A percentile compares a stretch with the other conserved stretches of the same genome.
Conservation (phyloP, 2,329 filamentous ascomycete genomes). For the Colletotrichum incanum region DNA sequence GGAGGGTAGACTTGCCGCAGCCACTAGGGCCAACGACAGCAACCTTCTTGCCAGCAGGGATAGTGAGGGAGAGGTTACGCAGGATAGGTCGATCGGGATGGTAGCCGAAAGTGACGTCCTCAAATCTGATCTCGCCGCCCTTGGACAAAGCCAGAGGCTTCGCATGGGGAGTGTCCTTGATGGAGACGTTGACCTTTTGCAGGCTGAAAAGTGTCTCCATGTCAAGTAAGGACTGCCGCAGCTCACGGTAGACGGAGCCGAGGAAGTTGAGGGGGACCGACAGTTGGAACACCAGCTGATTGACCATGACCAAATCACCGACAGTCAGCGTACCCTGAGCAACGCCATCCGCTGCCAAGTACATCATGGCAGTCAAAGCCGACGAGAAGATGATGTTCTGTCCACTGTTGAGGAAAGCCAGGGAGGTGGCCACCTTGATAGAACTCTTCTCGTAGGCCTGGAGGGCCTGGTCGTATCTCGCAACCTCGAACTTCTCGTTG, state of each 20-base stretch:
- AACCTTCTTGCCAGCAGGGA: conserved; percentile 95
- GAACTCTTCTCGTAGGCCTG: conserved; percentile 91
- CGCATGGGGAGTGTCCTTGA: conserved; percentile 84
- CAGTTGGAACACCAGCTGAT: conserved; percentile 98
- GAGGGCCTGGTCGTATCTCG: conserved; percentile 89
- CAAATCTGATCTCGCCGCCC: conserved; percentile 92
- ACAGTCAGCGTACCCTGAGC: conserved; percentile 87
- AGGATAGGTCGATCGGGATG: conserved; percentile 89
- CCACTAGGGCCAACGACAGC: conserved; percentile 96
- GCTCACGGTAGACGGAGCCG: conserved; percentile 96
- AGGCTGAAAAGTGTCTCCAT: conserved; percentile 99
- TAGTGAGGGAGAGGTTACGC: conserved; percentile 86
- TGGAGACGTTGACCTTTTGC: conserved; percentile 93
- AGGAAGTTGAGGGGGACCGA: conserved; percentile 98
- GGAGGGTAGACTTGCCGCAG: conserved; percentile 95
- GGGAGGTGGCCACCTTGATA: conserved; percentile 95
- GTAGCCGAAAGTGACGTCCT: conserved; percentile 96
- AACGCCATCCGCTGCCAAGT: conserved; percentile 91
- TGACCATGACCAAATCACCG: conserved; percentile 98
- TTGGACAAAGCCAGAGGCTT: conserved; percentile 79
- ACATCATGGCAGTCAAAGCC: conserved; percentile 98
- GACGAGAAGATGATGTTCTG: conserved; percentile 98
- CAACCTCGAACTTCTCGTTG: conserved; percentile 95
- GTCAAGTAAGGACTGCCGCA: conserved; percentile 93
- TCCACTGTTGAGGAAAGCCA: conserved; percentile 93